Evolutionary conservation across 2,329 filamentous ascomycete genomes (phyloP), one percentile per base, ranked within the genome.

Genomic region (Trichoderma afroharzianum): DNA sequence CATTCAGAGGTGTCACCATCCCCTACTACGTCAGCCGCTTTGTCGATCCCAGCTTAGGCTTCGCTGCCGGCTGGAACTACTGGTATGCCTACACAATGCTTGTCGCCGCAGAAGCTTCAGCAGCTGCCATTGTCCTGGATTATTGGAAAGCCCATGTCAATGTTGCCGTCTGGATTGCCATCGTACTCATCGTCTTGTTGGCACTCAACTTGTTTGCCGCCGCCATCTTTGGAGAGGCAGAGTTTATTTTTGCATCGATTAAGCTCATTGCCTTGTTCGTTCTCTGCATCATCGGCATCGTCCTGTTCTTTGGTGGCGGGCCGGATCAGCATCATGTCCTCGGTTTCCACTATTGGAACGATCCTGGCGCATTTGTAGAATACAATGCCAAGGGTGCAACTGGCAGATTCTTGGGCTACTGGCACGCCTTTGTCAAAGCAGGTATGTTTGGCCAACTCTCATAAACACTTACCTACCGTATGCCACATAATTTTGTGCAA

Each of bases 71-170:
- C 1, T 89, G 86, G 86, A 89, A 88, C 72, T 90, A 90, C 79
- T 90, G 87, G 84, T 90, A 90, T 75, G 86, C 87, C 2, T 89
- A 89, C 74, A 82, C 85, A 12, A 88, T 90, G 72, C 81, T 88
- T 1, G 82, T 90, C 28, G 88, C 85, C 2, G 86, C 87, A 58
- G 88, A 91, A 78, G 83, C 87, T 18, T 87, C 86, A 0, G 88
- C 88, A 1, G 87, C 86, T 33, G 84, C 84, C 21, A 85, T 90
- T 72, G 82, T 91, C 26, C 83, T 91, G 68, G 83, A 88, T 64
- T 91, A 90, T 77, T 91, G 89, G 89, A 81, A 85, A 11, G 81
- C 82, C 1, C 80, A 81, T 3, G 83, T 89, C 26, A 84, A 83
- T 26, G 80, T 86, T 5, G 88, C 83, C 3, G 85, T 90, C 3